A percentile compares a stretch with the other conserved stretches of the same genome.
Conservation (phyloP, 1,284 basidiomycete species). For the Chalciporus sp. region DNA sequence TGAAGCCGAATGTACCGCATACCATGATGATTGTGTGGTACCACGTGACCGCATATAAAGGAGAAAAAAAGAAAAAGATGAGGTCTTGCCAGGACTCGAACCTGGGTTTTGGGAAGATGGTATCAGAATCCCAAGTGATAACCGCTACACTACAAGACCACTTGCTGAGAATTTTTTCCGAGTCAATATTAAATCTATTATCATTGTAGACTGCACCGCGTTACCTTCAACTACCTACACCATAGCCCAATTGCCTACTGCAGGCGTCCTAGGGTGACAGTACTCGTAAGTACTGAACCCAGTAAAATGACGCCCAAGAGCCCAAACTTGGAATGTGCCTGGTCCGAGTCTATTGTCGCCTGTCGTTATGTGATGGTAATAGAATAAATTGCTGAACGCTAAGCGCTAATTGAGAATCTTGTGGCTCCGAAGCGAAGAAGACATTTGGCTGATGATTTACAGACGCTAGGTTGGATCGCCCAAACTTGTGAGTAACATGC, state of each 20-base stretch:
- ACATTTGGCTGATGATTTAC: background rate
- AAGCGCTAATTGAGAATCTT: background rate
- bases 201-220: too few species aligned
- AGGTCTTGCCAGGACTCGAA: constrained; percentile 32
- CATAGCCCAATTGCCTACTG: too few species aligned
- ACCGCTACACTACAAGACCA: constrained; percentile 57
- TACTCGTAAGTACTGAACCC: too few species aligned
- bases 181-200: background rate
- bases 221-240: too few species aligned
- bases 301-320: too few species aligned
- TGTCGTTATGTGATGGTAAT: too few species aligned
- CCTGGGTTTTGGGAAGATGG: constrained; percentile 30
- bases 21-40: too few species aligned
- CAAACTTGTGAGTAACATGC: background rate
- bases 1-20: too few species aligned
- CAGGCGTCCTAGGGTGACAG: too few species aligned
- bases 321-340: too few species aligned
- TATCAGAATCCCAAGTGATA: constrained; percentile 61
- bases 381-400: background rate
- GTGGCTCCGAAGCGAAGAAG: background rate
- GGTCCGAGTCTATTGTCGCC: too few species aligned
- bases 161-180: background rate
- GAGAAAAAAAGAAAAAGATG: background rate
- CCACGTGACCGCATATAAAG: too few species aligned
- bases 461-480: background rate